Evolutionary conservation across 768 basidiomycete genomes (phyloP).

Genomic region (Tubosaeta sp.): DNA sequence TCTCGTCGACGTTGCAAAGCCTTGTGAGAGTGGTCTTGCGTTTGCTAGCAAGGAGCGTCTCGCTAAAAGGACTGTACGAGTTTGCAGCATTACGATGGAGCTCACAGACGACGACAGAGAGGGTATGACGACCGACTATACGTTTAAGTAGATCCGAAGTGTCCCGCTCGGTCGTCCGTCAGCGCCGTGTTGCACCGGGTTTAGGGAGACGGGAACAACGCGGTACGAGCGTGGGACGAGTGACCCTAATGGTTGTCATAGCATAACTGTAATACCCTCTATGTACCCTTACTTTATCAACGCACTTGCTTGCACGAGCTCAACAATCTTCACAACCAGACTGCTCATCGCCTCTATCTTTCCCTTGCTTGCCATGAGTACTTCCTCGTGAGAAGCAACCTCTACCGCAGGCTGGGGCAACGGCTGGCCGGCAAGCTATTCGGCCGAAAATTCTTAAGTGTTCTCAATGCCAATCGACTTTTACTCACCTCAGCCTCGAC

Average conservation of each 20-base stretch:
- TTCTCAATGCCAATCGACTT: neutral
- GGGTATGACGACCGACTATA: constrained; percentile 13
- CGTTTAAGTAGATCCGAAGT: constrained; percentile 6
- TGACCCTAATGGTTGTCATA: neutral
- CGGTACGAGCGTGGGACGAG: constrained; percentile 17
- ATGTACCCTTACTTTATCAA: too few relatives aligned
- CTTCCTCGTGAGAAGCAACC: constrained; percentile 76
- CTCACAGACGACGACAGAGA: constrained; percentile 1
- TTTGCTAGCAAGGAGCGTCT: constrained; percentile 26
- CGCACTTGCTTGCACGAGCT: constrained; percentile 36
- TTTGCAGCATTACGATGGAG: constrained; percentile 17
- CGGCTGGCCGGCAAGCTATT: constrained; percentile 58
- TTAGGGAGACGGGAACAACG: constrained; percentile 10
- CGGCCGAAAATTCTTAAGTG: constrained; percentile 6
- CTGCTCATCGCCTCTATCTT: constrained; percentile 71
- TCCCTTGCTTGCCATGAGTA: constrained; percentile 56
- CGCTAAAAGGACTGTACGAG: constrained; percentile 21
- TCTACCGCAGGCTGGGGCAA: constrained; percentile 38
- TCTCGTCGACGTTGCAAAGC: constrained; percentile 26
- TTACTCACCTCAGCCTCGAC: constrained; percentile 68
- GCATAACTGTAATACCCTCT: too few relatives aligned
- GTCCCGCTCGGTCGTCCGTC: constrained; percentile 7
- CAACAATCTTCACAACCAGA: constrained; percentile 65
- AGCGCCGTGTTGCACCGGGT: constrained; percentile 21
- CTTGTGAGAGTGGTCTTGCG: constrained; percentile 19